Base-by-base conservation (phyloP, 2,329 filamentous ascomycete species). In the Fusarium concolor region DNA sequence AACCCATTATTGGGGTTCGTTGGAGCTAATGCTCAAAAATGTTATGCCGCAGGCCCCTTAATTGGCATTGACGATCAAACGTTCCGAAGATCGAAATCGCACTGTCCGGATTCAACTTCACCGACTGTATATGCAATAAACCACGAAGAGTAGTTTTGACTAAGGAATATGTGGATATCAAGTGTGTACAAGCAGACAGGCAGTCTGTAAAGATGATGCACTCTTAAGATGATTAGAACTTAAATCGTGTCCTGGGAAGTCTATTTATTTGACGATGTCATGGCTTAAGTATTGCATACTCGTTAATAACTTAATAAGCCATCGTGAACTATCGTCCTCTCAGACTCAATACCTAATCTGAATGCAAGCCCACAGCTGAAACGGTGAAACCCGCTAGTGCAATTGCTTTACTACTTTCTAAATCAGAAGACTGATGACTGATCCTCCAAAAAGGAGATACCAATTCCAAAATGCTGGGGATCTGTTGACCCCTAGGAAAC, bases 391-490 rank as follows among this genome's bases (percentile, higher is more conserved):
- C 31, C 29, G 33, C 46, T 44, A 18, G 44, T 50, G 22, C 31
- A 35, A 59, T 38, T 43, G 61, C 33, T 64, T 57, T 20, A 33
- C 59, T 47, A 60, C 31, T 17, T 33, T 33, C 17, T 17, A 15
- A 33, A 14, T 15, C 7, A 33, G 31, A 33, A 15, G 10, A 8
- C 14, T 33, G 7, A 17, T 33, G 52, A 55, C 62, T 56, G 33
- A 28, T 62, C 38, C 38, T 56, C 20, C 44, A 39, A 53, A 66
- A 66, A 50, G 51, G 65, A 47, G 62, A 58, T 58, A 41, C 62
- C 65, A 69, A 58, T 69, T 62, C 65, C 52, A 69, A 62, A 67
- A 58, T 57, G 67, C 65, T 56, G 66, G 66, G 66, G 56, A 69
- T 39, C 18, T 43, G 11, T 29, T 58, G 47, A 63, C 61, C 59